Evolutionary conservation across 208 protist genomes (phyloP), one percentile per base, ranked within the genome.

Genomic region (Leishmania major): DNA sequence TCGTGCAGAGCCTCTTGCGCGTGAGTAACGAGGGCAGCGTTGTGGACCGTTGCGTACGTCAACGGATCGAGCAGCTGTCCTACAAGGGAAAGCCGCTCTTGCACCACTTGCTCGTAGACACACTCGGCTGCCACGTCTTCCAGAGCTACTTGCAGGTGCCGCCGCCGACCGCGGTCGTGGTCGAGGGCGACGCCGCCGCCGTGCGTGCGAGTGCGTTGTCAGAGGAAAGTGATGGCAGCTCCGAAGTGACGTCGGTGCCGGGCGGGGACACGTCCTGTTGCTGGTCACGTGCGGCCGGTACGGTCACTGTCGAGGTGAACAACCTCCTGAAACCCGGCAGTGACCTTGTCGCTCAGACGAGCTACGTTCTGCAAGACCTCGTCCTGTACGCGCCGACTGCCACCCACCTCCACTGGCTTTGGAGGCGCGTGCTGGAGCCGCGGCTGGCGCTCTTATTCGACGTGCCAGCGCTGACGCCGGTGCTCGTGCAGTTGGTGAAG

Each of bases 1-100:
- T 97, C 37, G 69, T 96, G 37, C 95, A 98, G 86, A 96, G 87
- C 80, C 87, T 98, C 3, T 87, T 98, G 69, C 90, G 92, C 15
- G 93, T 95, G 59, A 91, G 91, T 71, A 87, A 87, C 13, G 76
- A 84, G 19, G 93, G 87, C 57, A 94, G 60, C 28, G 70, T 72
- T 5, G 79, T 89, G 13, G 90, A 93, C 71, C 64, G 60, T 17
- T 88, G 86, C 13, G 88, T 95, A 53, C 92, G 91, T 28, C 84
- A 88, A 81, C 85, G 87, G 0, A 71, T 97, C 0, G 89, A 95
- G 76, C 64, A 67, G 47, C 83, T 96, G 28, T 19, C 80, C 69
- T 87, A 91, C 78, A 87, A 89, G 55, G 79, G 85, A 6, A 85
- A 87, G 49, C 76, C 87, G 8, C 82, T 98, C 64, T 86, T 98